Evolutionary conservation across 2,329 filamentous ascomycete species (phyloP).

Genomic region (Fusarium veterinarium): DNA sequence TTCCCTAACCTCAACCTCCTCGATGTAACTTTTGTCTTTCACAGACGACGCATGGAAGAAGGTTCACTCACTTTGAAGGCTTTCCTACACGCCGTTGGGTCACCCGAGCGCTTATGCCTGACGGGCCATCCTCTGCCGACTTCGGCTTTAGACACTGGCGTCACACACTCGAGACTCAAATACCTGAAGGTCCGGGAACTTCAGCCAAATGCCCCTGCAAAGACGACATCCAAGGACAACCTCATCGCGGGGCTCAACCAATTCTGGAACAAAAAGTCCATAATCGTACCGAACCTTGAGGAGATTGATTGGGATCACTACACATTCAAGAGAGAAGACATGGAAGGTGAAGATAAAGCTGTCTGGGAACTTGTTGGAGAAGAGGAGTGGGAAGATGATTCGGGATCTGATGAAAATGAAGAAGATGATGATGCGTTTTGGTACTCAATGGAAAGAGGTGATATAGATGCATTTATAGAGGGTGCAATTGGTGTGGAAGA

Average conservation of each 20-base stretch:
- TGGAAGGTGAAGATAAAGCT: conserved; percentile 18
- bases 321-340: conserved; percentile 19
- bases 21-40: conserved; percentile 6
- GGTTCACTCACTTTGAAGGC: conserved; percentile 20
- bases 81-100: conserved; percentile 23
- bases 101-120: conserved; percentile 13
- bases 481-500: not conserved
- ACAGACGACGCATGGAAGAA: not conserved
- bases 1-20: conserved; percentile 20
- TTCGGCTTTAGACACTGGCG: not conserved
- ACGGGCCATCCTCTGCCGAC: conserved; percentile 11
- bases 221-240: not conserved
- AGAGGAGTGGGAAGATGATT: conserved; percentile 32
- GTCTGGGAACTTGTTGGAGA: conserved; percentile 23
- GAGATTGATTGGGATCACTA: conserved; percentile 34
- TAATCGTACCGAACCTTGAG: conserved; percentile 14
- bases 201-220: not conserved
- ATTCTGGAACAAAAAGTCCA: conserved; percentile 12
- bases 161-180: conserved; percentile 12
- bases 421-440: not conserved
- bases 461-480: not conserved
- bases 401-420: not conserved
- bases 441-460: not conserved
- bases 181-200: conserved; percentile 16
- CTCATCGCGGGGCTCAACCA: conserved; percentile 9